Base-by-base conservation (phyloP, 2,329 filamentous ascomycete species). In the Sordariomycetes sp. region DNA sequence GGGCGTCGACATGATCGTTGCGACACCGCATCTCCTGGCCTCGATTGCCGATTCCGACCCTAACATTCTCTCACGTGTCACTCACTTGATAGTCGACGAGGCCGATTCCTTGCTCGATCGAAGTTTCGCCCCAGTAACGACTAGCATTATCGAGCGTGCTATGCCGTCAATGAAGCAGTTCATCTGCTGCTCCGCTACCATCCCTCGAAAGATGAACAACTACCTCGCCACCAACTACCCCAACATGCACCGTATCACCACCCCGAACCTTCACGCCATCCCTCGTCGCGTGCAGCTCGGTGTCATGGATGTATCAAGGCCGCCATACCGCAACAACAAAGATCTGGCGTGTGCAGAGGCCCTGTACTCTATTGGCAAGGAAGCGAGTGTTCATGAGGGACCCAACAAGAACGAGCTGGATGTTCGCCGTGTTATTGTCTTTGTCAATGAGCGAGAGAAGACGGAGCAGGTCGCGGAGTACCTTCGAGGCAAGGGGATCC, bases 71-170 rank as follows among this genome's bases (percentile, higher is more conserved):
- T 88, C 86, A n/a, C 82, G 86, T 10, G 88, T 96, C 38, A 79
- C 76, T 2, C 86, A 96, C 53, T 70, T 98, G 9, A 73, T 98
- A 39, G 71, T 94, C 32, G 93, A 98, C 53, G 93, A 98, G 64
- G 93, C 93, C 2, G 92, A 98, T 59, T 95, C 88, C 4, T 75
- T 98, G 8, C 75, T 98, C 45, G 93, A 98, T 60, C 83, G 87
- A 38, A 93, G 86, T 39, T 98, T 98, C 63, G 74, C 83, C 4
- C 80, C 86, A 2, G 79, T 82, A 17, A 96, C 92, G 0, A 82
- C 76, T 9, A 72, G 75, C 36, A 85, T 98, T 44, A 72, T 98
- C 42, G 85, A 94, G 49, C 82, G 83, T 38, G 75, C 82, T 2
- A 72, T 78, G 6, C 86, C 90, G 0, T 92, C 86, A 1, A 63